Evolutionary conservation across 768 basidiomycete genomes (phyloP).

Genomic region (Lentinula sp.): DNA sequence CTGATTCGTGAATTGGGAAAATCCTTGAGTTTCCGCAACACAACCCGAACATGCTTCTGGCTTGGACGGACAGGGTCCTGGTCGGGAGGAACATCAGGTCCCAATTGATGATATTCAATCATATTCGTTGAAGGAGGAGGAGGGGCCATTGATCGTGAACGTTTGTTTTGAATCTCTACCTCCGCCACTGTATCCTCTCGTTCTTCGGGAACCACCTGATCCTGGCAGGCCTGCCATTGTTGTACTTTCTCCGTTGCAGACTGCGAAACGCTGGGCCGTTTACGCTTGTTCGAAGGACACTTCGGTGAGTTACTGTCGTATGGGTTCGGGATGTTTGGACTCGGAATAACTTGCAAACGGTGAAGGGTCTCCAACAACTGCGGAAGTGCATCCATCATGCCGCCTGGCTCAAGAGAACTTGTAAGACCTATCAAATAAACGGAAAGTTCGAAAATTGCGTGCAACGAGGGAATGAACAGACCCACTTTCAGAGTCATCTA

Average conservation of each 20-base stretch:
- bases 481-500: neutral
- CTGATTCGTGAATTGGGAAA: neutral
- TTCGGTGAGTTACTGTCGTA: neutral
- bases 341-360: neutral
- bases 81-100: no score
- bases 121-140: neutral
- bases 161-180: neutral
- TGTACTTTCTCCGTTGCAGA: neutral
- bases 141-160: neutral
- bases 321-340: neutral
- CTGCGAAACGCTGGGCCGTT: neutral
- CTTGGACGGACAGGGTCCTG: neutral
- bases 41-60: neutral
- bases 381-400: neutral
- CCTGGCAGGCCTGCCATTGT: neutral
- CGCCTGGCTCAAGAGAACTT: neutral
- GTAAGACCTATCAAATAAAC: neutral
- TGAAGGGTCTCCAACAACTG: neutral
- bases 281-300: neutral
- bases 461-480: neutral
- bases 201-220: neutral
- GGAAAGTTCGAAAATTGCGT: neutral
- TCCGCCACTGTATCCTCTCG: neutral
- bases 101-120: neutral
- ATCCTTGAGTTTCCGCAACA: neutral